phyloP scores from a whole-genome alignment of 768 basidiomycete genomes.

The Amanita molliuscula region DNA sequence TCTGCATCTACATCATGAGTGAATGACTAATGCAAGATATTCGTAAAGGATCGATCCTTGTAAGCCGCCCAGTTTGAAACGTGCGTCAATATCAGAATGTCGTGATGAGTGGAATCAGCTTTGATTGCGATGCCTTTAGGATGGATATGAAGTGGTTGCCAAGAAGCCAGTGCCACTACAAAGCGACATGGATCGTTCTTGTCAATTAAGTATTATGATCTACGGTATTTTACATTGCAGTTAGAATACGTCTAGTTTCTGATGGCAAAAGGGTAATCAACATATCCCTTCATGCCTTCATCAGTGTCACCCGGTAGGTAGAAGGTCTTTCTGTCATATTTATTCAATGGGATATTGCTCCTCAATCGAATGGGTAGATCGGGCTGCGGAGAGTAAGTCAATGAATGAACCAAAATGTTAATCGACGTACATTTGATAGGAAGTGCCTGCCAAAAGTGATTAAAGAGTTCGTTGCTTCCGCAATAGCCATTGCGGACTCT shows the following conservation, averaged over 20 bases:
- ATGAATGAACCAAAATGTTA: background rate
- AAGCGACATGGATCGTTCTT: too few species aligned
- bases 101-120: too few species aligned
- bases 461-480: conserved; percentile 22
- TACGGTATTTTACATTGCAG: too few species aligned
- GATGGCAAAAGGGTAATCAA: conserved; percentile 19
- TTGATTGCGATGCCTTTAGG: too few species aligned
- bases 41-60: too few species aligned
- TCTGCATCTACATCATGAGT: too few species aligned
- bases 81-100: too few species aligned
- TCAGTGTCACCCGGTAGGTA: conserved; percentile 20
- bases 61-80: too few species aligned
- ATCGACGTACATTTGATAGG: conserved; percentile 20
- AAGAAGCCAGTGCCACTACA: too few species aligned
- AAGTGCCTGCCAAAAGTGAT: conserved; percentile 21
- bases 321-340: conserved; percentile 27
- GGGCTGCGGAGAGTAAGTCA: conserved; percentile 19
- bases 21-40: too few species aligned
- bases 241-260: background rate
- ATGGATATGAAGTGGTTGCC: too few species aligned
- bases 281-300: conserved; percentile 18
- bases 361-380: conserved; percentile 28
- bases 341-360: conserved; percentile 21
- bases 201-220: background rate
- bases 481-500: conserved; percentile 25